A percentile compares a stretch with the other conserved stretches of the same genome.
phyloP scores from a whole-genome alignment of 1,139 yeast species.

The Arxiozyma heterogenica region DNA sequence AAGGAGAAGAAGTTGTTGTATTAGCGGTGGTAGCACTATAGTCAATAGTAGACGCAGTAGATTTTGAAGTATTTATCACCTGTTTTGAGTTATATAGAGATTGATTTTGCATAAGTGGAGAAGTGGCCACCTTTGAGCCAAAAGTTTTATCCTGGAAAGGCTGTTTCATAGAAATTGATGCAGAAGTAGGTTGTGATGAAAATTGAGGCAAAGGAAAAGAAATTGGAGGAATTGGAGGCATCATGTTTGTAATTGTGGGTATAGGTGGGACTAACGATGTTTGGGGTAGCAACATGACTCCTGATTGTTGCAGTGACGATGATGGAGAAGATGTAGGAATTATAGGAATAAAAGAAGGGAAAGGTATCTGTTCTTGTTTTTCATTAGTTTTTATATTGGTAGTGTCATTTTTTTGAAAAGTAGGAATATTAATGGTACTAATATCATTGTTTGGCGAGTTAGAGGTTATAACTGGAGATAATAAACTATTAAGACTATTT shows the following conservation, averaged over 20 bases:
- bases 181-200: slow-evolving; percentile 14
- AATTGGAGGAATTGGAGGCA: background rate
- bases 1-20: too few relatives aligned
- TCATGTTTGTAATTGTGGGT: background rate
- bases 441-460: background rate
- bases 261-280: background rate
- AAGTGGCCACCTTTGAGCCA: background rate
- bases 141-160: background rate
- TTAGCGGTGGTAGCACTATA: background rate
- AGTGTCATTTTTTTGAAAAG: background rate
- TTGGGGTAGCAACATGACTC: background rate
- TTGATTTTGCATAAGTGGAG: background rate
- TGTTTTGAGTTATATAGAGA: background rate
- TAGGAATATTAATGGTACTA: background rate
- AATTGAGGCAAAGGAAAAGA: background rate
- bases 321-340: background rate
- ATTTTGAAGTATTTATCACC: background rate
- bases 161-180: background rate
- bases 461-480: background rate
- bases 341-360: background rate
- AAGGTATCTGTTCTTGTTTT: background rate
- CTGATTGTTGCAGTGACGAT: background rate
- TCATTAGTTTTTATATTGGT: background rate
- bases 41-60: background rate
- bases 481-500: too few relatives aligned